phyloP scores from a whole-genome alignment of 2,329 filamentous ascomycete species.

The Akanthomyces uredinophilus region DNA sequence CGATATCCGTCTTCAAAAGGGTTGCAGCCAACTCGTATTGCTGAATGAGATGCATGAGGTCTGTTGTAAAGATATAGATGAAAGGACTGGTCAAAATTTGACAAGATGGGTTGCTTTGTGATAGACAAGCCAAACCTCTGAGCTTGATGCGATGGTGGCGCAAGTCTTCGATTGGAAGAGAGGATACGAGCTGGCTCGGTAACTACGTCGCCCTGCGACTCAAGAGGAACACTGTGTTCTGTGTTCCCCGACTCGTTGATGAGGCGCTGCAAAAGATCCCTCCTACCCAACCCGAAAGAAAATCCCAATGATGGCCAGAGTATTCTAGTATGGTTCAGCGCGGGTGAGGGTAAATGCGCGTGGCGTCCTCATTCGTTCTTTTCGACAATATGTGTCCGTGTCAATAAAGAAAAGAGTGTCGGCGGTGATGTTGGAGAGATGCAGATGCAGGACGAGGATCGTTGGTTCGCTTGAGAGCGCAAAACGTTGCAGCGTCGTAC shows the following conservation, averaged over 20 bases:
- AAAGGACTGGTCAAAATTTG: background rate
- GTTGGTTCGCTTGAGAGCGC: background rate
- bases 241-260: background rate
- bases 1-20: constrained; percentile 5
- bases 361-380: background rate
- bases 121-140: constrained; percentile 1
- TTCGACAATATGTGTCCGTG: background rate
- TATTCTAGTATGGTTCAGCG: background rate
- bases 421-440: background rate
- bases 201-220: constrained; percentile 9
- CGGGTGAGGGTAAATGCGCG: background rate
- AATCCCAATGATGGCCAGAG: background rate
- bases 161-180: background rate
- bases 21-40: constrained; percentile 3
- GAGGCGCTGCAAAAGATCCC: background rate
- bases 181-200: constrained; percentile 11
- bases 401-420: background rate
- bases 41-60: constrained; percentile 9
- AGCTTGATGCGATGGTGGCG: background rate
- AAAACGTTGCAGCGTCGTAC: background rate
- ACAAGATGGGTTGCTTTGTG: background rate
- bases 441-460: background rate
- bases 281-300: constrained; percentile 8
- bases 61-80: background rate
- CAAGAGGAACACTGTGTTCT: background rate